A percentile compares a stretch with the other conserved stretches of the same genome.
Conservation (phyloP, 345 rosid species). For the Microcos paniculata region DNA sequence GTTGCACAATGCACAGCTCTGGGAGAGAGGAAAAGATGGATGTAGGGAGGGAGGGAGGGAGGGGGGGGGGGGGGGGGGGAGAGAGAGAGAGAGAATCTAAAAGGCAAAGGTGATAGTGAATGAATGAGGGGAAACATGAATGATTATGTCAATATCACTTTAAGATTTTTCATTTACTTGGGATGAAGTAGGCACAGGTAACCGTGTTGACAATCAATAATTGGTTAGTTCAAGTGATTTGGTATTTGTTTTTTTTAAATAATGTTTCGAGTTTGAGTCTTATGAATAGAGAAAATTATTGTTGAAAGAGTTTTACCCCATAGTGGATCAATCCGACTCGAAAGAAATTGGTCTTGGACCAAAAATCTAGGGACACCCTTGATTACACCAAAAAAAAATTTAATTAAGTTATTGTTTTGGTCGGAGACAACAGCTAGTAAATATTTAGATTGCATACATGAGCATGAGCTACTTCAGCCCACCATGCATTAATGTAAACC, state of each 20-base stretch:
- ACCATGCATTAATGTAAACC: neutral
- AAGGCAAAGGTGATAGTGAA: neutral
- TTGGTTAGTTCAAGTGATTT: too few species aligned
- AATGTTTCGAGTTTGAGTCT: too few species aligned
- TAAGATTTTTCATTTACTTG: slow-evolving; percentile 28
- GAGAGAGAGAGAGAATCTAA: neutral
- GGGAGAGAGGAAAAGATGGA: slow-evolving; percentile 24
- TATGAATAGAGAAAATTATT: too few species aligned
- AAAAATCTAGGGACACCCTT: too few species aligned
- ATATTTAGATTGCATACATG: neutral
- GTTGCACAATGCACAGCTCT: neutral
- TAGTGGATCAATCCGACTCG: too few species aligned
- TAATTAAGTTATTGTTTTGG: slow-evolving; percentile 16
- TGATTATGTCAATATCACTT: slow-evolving; percentile 47
- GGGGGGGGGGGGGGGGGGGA: too few species aligned
- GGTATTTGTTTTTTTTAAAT: too few species aligned
- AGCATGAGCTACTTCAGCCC: neutral
- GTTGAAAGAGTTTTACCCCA: too few species aligned
- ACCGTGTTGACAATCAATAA: too few species aligned
- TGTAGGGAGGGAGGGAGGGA: slow-evolving; percentile 22
- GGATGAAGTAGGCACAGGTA: slow-evolving; percentile 22
- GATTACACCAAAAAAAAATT: too few species aligned
- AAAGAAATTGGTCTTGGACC: too few species aligned
- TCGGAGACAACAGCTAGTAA: slow-evolving; percentile 1
- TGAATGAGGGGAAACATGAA: slow-evolving; percentile 9